These are phyloP conservation scores for Acanthamoeba sp. DNA, from an alignment of 208 protist species.

Conservation along the genomic window DNA sequence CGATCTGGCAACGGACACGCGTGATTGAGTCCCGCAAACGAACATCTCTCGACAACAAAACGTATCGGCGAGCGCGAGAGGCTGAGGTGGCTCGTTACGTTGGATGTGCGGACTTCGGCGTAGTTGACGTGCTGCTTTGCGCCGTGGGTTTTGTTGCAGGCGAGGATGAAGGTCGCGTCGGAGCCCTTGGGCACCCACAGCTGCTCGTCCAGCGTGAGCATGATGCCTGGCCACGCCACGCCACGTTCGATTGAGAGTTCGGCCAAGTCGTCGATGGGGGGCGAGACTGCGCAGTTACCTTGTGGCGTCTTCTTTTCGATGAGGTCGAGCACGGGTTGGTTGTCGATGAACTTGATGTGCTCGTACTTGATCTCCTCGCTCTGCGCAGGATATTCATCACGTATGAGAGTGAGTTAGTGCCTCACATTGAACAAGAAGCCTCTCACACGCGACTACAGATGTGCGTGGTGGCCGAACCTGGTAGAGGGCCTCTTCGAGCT, in stretches of 20 bases:
- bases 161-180: conserved; percentile 11
- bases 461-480: conserved; percentile 83
- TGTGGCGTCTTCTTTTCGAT: conserved; percentile 8
- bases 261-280: too few species aligned
- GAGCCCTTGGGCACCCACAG: background rate
- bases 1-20: too few species aligned
- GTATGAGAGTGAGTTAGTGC: conserved; percentile 94
- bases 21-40: too few species aligned
- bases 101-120: background rate
- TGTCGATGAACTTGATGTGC: conserved; percentile 32
- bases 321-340: background rate
- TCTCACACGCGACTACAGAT: conserved; percentile 63
- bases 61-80: too few species aligned
- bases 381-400: too few species aligned
- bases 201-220: conserved; percentile 15
- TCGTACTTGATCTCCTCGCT: background rate
- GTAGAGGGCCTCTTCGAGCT: conserved; percentile 83
- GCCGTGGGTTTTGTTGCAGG: conserved; percentile 3
- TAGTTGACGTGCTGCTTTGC: conserved; percentile 8
- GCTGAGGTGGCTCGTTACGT: too few species aligned
- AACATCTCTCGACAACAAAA: background rate
- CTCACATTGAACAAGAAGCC: conserved; percentile 96
- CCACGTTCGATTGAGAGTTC: too few species aligned
- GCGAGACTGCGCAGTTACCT: too few species aligned
- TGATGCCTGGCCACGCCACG: too few species aligned